These are phyloP conservation scores for Boletales sp. DNA, from an alignment of 768 basidiomycete genomes.

Conservation along the genomic window DNA sequence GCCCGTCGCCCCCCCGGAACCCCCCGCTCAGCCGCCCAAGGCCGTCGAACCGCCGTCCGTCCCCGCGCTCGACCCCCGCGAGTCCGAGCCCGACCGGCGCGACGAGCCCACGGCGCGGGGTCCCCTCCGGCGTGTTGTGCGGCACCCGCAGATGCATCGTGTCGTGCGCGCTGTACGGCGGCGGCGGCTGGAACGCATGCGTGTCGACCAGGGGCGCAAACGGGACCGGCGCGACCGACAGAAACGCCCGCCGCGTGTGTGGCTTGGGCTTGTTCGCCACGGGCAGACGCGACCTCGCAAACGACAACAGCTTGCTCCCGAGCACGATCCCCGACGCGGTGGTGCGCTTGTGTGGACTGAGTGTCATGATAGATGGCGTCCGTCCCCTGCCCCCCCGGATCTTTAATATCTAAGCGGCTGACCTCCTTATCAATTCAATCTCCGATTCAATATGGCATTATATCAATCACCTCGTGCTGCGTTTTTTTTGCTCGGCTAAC, in stretches of 20 bases:
- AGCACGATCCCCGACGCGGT: constrained; percentile 2
- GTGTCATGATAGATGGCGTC: background rate
- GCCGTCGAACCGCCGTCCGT: constrained; percentile 27
- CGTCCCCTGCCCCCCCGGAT: too few species aligned
- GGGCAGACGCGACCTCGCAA: constrained; percentile 25
- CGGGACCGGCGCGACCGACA: constrained; percentile 16
- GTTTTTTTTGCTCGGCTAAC: constrained; percentile 23
- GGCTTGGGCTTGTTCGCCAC: constrained; percentile 15
- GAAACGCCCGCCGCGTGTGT: constrained; percentile 11
- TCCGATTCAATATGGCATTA: background rate
- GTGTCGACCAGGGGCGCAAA: constrained; percentile 25
- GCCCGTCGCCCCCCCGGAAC: constrained; percentile 14
- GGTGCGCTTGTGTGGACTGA: constrained; percentile 8
- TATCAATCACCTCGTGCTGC: background rate
- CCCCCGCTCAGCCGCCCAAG: constrained; percentile 28
- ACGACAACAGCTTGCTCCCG: constrained; percentile 14
- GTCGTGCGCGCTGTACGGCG: constrained; percentile 10
- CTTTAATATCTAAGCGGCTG: too few species aligned
- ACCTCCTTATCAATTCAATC: too few species aligned
- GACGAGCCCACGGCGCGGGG: background rate
- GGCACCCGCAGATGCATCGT: constrained; percentile 15
- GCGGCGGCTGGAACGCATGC: constrained; percentile 6
- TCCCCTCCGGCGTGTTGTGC: constrained; percentile 25
- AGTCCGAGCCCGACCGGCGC: constrained; percentile 24
- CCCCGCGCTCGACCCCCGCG: constrained; percentile 21